Evolutionary conservation across 371 early-diverging fungal species (phyloP).

Genomic region (Phascolomyces articulosus): DNA sequence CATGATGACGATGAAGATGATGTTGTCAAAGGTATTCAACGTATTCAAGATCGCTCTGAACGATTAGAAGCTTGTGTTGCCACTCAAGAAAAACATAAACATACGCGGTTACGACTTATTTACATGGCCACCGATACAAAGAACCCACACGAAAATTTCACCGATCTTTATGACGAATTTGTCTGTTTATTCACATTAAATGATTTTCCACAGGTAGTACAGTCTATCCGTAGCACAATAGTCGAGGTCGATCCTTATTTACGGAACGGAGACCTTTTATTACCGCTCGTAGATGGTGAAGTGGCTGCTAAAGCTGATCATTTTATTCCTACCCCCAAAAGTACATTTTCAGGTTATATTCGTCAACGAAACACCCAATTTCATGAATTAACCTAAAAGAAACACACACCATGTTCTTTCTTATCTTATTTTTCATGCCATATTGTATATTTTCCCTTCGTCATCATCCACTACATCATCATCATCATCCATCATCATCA

Average conservation of each 20-base stretch:
- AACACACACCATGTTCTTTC: neutral
- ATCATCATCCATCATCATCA: too few relatives aligned
- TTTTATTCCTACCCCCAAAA: constrained; percentile 48
- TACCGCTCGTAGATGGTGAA: constrained; percentile 54
- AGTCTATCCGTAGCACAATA: neutral
- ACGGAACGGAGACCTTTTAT: constrained; percentile 4
- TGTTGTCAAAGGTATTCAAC: neutral
- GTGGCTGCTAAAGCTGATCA: constrained; percentile 38
- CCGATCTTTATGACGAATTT: constrained; percentile 31
- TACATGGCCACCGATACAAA: constrained; percentile 50
- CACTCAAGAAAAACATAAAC: constrained; percentile 3
- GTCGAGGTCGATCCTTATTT: neutral
- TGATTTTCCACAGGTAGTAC: constrained; percentile 31
- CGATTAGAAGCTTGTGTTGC: constrained; percentile 13
- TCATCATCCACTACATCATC: too few relatives aligned
- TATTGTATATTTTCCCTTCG: too few relatives aligned
- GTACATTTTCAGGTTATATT: constrained; percentile 52
- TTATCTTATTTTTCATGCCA: neutral
- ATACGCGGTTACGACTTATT: constrained; percentile 25
- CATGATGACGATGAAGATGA: neutral
- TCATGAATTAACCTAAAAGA: neutral
- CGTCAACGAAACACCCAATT: constrained; percentile 21
- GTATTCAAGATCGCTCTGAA: neutral
- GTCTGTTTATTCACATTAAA: constrained; percentile 44
- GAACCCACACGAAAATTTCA: constrained; percentile 24